A percentile compares a stretch with the other conserved stretches of the same genome.
phyloP scores from a whole-genome alignment of 179 eudicot genomes.

The Beta corolliflora region DNA sequence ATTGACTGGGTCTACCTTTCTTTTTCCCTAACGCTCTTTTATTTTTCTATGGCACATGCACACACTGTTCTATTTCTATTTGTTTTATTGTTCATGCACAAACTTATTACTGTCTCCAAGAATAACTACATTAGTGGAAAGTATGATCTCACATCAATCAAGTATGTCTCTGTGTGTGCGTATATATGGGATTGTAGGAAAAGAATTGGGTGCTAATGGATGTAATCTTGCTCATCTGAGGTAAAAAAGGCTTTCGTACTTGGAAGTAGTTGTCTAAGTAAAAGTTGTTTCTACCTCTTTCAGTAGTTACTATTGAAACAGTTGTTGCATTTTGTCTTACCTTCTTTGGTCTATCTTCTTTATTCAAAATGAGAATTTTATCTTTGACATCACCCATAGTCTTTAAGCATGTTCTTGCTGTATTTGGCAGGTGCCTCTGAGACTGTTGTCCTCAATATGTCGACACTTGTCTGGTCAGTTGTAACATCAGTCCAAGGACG shows the following conservation, averaged over 20 bases:
- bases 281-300: background rate
- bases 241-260: background rate
- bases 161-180: background rate
- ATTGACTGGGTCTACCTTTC: too few species aligned
- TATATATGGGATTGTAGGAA: too few species aligned
- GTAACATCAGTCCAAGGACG: conserved; percentile 93
- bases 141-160: background rate
- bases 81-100: background rate
- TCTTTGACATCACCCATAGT: background rate
- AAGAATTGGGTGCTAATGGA: background rate
- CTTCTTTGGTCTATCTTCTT: background rate
- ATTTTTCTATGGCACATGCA: background rate
- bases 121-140: background rate
- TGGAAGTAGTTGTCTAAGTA: background rate
- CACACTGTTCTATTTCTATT: background rate
- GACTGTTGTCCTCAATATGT: conserved; percentile 95
- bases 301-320: background rate
- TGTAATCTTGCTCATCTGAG: background rate
- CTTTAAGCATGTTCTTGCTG: conserved; percentile 6
- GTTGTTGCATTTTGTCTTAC: background rate
- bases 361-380: background rate
- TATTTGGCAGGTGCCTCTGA: conserved; percentile 80
- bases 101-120: background rate
- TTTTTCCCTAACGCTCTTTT: too few species aligned
- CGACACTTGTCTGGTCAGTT: conserved; percentile 89